These are phyloP conservation scores for Fomitopsis palustris DNA, from an alignment of 1,284 basidiomycete genomes.

Conservation along the genomic window DNA sequence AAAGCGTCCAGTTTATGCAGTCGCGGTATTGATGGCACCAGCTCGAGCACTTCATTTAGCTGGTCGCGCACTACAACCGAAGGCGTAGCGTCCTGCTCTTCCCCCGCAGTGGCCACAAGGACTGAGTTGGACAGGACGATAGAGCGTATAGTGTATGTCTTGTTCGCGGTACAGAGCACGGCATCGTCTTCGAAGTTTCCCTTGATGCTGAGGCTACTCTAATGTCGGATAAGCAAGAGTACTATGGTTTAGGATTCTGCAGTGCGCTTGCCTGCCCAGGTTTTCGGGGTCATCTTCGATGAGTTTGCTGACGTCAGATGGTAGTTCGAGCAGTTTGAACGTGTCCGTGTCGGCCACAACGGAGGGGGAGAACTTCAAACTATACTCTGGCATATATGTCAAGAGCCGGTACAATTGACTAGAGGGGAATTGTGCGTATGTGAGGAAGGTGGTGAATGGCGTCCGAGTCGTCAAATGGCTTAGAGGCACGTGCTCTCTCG, in stretches of 20 bases:
- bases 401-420: too few species aligned
- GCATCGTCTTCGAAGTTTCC: constrained; percentile 81
- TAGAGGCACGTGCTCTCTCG: too few species aligned
- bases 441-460: too few species aligned
- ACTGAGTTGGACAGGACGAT: constrained; percentile 85
- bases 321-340: constrained; percentile 68
- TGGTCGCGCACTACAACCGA: constrained; percentile 57
- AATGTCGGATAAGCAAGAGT: background rate
- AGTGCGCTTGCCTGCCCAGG: constrained; percentile 11
- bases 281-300: constrained; percentile 24
- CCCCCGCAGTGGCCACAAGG: constrained; percentile 57
- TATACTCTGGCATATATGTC: constrained; percentile 39
- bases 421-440: too few species aligned
- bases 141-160: constrained; percentile 79
- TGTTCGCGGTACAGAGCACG: constrained; percentile 77
- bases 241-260: too few species aligned
- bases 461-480: too few species aligned
- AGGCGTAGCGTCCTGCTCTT: constrained; percentile 4
- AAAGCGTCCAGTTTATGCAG: constrained; percentile 64
- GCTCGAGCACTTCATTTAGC: constrained; percentile 75
- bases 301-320: constrained; percentile 54
- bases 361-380: constrained; percentile 51
- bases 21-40: constrained; percentile 68
- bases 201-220: constrained; percentile 71
- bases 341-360: constrained; percentile 42